Conservation (phyloP, 2,329 filamentous ascomycete species). For the Colletotrichum incanum region DNA sequence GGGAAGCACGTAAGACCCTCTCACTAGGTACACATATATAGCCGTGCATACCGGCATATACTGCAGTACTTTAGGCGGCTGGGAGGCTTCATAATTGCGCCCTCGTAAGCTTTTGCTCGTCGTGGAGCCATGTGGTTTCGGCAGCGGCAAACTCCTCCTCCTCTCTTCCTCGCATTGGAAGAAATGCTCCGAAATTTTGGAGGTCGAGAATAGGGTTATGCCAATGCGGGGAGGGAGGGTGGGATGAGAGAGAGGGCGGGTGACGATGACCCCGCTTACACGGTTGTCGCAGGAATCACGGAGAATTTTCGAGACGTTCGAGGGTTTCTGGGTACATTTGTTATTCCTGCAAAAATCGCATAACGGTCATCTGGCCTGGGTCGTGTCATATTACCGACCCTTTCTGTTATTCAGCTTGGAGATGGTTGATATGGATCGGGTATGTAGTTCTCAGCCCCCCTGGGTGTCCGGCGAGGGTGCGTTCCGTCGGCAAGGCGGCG, state of each 20-base stretch:
- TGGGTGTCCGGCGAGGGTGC: no score
- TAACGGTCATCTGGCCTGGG: not conserved
- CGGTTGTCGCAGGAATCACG: conserved; percentile 5
- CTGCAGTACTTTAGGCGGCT: not conserved
- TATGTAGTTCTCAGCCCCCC: no score
- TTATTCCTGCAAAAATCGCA: not conserved
- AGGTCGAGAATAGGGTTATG: not conserved
- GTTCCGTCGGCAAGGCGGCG: no score
- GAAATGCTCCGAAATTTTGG: conserved; percentile 10
- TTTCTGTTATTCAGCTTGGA: no score
- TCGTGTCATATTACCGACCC: no score
- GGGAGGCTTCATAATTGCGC: not conserved
- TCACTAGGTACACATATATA: not conserved
- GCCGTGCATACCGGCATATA: not conserved
- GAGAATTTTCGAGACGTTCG: conserved; percentile 2
- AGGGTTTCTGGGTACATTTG: not conserved
- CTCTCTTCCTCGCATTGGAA: not conserved
- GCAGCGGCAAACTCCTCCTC: not conserved
- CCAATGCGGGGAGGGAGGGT: not conserved
- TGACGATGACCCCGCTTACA: not conserved
- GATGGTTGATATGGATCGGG: no score
- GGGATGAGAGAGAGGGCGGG: not conserved
- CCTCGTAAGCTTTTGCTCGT: not conserved
- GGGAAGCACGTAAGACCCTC: no score
- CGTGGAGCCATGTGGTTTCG: not conserved